Conservation (phyloP, 139 green algal species). For the Picochlorum sp. region DNA sequence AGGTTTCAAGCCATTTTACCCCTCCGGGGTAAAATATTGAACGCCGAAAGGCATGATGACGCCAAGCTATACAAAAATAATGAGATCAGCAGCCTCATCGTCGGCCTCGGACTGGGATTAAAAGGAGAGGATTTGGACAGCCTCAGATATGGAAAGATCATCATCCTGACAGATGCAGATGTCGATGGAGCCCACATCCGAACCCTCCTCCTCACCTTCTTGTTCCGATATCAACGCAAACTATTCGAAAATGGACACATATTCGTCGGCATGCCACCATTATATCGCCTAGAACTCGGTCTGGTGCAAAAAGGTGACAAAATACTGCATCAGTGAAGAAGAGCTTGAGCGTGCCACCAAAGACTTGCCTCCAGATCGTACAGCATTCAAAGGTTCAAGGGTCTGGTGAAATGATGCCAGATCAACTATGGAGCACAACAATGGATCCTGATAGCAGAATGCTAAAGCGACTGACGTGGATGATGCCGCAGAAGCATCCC, state of each 20-base stretch:
- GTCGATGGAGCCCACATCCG: constrained; percentile 97
- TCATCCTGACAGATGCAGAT: constrained; percentile 98
- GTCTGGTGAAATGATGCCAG: constrained; percentile 98
- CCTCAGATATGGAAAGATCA: constrained; percentile 57
- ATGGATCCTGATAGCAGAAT: constrained; percentile 74
- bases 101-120: constrained; percentile 82
- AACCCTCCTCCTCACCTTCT: constrained; percentile 95
- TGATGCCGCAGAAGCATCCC: constrained; percentile 71
- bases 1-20: constrained; percentile 74
- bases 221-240: constrained; percentile 84
- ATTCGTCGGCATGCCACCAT: constrained; percentile 89
- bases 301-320: constrained; percentile 8
- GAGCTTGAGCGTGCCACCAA: constrained; percentile 45
- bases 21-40: constrained; percentile 96
- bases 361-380: constrained; percentile 30
- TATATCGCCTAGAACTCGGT: constrained; percentile 59
- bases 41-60: constrained; percentile 83
- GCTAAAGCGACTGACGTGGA: constrained; percentile 50
- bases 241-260: constrained; percentile 83
- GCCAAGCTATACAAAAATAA: constrained; percentile 87
- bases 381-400: constrained; percentile 89
- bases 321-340: constrained; percentile 67
- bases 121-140: constrained; percentile 44
- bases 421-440: constrained; percentile 96
- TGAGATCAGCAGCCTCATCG: constrained; percentile 86